Base-by-base conservation (phyloP, 2,329 filamentous ascomycete genomes). In the Aspergillus pseudonomiae region DNA sequence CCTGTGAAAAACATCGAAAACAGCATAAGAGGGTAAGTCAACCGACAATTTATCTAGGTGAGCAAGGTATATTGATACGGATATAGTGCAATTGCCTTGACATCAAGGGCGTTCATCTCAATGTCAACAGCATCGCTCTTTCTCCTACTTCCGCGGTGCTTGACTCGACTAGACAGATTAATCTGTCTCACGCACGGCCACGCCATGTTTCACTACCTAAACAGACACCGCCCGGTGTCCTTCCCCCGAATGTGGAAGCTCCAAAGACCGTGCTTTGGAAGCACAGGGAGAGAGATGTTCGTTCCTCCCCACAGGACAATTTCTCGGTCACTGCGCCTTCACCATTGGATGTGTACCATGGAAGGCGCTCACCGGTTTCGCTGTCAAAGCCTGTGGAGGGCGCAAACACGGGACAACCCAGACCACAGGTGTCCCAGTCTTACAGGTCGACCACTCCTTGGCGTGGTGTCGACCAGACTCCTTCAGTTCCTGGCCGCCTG, bases 1-100 rank as follows among this genome's bases (percentile, higher is more conserved):
- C 78, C 48, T 80, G 79, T 60, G 76, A 79, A 62, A 80, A 80
- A 66, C 79, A 80, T 66, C 75, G 77, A 62, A 79, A 78, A 63
- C 78, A 80, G 60, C 78, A 80, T 61, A 80, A 80, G 62, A 67
- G 78, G 60, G 78, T 80, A 70, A 71, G 76, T 68, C 53, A 39
- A 11, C 7, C 14, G 5, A 30, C 24, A 11, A 7, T 45, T 16
- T 2, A 26, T 16, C 14, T 36, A 1, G 30, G 26, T 1, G 19
- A 7, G 14, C 52, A 36, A 3, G 4, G 41, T 58, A 32, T 67
- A 66, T 68, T 76, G 58, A 70, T 28, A 2, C 28, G 2, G 16
- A 21, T 57, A 26, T 64, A 79, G 77, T 80, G 78, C 62, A 79
- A 79, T 52, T 80, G 78, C 69, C 68, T 79, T 45, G 77, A 79